A percentile compares a stretch with the other conserved stretches of the same genome.
Evolutionary conservation across 2,329 filamentous ascomycete genomes (phyloP).

Genomic region (Aspergillus arachidicola): DNA sequence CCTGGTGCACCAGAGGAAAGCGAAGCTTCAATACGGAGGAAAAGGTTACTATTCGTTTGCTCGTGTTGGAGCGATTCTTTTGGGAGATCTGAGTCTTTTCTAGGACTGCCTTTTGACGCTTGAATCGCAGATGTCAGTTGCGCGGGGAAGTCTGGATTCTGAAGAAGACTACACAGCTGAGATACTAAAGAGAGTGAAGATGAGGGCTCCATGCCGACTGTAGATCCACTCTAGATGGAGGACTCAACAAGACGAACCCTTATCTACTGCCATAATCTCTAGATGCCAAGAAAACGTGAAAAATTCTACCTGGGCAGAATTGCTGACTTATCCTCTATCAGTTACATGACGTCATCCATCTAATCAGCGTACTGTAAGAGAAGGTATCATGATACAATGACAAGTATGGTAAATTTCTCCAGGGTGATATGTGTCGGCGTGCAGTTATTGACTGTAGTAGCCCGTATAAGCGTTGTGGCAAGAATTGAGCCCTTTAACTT

Average conservation of each 20-base stretch:
- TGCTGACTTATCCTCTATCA: conserved; percentile 6
- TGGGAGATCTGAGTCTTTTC: neutral
- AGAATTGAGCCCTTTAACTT: too few species aligned
- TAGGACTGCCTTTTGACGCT: neutral
- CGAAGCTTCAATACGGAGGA: conserved; percentile 16
- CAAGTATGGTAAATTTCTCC: neutral
- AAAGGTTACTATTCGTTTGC: neutral
- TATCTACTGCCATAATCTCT: neutral
- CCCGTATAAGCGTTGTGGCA: neutral
- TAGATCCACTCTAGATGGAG: neutral
- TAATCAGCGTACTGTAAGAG: neutral
- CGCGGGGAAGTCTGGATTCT: conserved; percentile 10
- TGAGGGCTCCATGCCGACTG: conserved; percentile 1
- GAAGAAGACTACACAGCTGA: conserved; percentile 15
- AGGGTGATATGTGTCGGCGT: neutral
- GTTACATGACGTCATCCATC: neutral
- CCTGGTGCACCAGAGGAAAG: neutral
- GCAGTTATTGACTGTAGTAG: neutral
- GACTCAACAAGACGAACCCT: neutral
- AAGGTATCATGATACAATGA: neutral
- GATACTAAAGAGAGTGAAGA: conserved; percentile 9
- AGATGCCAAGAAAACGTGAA: neutral
- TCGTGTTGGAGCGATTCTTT: neutral
- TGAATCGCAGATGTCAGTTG: conserved; percentile 13
- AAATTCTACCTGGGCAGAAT: conserved; percentile 21